Evolutionary conservation across 805 yeast genomes (phyloP).

Genomic region (Nakazawaea holstii): DNA sequence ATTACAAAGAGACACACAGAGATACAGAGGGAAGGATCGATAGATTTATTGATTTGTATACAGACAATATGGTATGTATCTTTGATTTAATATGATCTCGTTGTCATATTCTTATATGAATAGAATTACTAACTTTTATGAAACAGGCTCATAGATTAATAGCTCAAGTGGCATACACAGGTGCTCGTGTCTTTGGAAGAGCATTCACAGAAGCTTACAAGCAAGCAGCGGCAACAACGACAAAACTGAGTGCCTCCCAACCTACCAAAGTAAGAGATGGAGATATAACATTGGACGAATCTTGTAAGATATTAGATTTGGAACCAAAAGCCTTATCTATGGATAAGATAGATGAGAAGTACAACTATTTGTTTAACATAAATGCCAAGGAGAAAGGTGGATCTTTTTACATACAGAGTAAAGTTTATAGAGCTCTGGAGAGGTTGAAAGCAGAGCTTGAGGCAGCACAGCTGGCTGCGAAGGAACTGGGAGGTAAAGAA

Average conservation of each 20-base stretch:
- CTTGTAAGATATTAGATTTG: conserved; percentile 83
- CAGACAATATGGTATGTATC: no score
- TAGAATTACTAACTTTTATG: background rate
- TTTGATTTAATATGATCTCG: no score
- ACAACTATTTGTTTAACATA: conserved; percentile 77
- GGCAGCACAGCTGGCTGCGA: conserved; percentile 39
- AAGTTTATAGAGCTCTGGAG: conserved; percentile 92
- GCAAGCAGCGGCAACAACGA: conserved; percentile 94
- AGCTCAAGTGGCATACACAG: conserved; percentile 86
- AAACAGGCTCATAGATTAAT: conserved; percentile 84
- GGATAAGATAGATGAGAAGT: conserved; percentile 63
- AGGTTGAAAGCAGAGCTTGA: conserved; percentile 76
- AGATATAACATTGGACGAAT: conserved; percentile 84
- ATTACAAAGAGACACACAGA: no score
- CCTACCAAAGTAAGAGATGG: conserved; percentile 50
- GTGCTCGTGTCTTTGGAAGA: conserved; percentile 91
- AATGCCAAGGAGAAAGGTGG: conserved; percentile 96
- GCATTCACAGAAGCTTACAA: conserved; percentile 97
- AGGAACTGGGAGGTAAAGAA: conserved; percentile 17
- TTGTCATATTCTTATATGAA: no score
- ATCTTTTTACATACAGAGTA: conserved; percentile 87
- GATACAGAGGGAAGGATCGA: no score
- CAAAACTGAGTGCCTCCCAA: conserved; percentile 53
- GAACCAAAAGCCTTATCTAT: conserved; percentile 50
- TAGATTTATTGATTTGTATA: no score